These are phyloP conservation scores for Chloris gayana DNA, from an alignment of 176 grass and related monocot species.

Conservation along the genomic window DNA sequence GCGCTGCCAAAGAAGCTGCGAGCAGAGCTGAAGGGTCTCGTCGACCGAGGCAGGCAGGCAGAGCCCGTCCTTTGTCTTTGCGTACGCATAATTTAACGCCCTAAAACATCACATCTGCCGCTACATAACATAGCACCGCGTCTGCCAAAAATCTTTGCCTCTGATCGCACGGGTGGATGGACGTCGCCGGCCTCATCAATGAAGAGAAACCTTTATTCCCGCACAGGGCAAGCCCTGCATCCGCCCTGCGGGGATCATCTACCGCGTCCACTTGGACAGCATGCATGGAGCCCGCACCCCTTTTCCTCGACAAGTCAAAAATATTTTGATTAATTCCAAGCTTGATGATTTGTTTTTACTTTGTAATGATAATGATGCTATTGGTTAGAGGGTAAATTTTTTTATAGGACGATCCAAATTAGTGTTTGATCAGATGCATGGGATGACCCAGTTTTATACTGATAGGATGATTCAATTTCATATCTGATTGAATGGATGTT, in stretches of 20 bases:
- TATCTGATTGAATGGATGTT: too few relatives aligned
- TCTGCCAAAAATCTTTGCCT: conserved; percentile 42
- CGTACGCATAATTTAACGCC: conserved; percentile 35
- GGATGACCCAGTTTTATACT: too few relatives aligned
- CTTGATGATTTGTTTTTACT: too few relatives aligned
- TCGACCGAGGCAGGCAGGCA: conserved; percentile 19
- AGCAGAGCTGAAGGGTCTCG: neutral
- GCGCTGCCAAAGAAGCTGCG: conserved; percentile 19
- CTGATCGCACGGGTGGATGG: conserved; percentile 45
- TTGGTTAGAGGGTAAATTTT: too few relatives aligned
- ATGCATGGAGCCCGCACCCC: conserved; percentile 4
- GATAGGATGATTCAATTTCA: too few relatives aligned
- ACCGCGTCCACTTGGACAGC: conserved; percentile 13
- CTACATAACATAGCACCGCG: conserved; percentile 19
- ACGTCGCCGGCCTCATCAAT: conserved; percentile 47
- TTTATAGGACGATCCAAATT: too few relatives aligned
- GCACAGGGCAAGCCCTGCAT: conserved; percentile 37
- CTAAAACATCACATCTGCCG: conserved; percentile 47
- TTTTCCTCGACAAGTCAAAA: too few relatives aligned
- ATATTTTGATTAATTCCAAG: too few relatives aligned
- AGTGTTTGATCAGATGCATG: too few relatives aligned
- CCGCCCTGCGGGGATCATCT: conserved; percentile 33
- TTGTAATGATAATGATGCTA: too few relatives aligned
- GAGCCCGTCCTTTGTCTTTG: neutral
- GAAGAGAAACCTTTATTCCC: conserved; percentile 34